These are phyloP conservation scores for Aleurites moluccanus DNA, from an alignment of 441 rosid genomes.

Conservation along the genomic window DNA sequence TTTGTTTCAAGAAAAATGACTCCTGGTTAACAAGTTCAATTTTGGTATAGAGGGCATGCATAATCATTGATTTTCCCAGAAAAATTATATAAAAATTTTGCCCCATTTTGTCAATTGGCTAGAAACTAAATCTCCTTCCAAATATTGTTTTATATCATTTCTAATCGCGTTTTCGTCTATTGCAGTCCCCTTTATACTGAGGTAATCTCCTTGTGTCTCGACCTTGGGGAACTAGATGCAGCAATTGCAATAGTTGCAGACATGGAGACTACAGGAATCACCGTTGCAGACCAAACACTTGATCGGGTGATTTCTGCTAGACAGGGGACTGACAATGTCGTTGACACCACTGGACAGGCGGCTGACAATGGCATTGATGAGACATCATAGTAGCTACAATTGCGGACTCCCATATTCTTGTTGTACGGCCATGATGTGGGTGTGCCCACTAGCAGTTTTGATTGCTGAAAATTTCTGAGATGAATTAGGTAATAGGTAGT, in stretches of 20 bases:
- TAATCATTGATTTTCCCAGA: no score
- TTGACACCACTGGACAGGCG: conserved; percentile 51
- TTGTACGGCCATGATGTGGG: conserved; percentile 10
- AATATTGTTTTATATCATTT: not conserved
- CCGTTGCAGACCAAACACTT: conserved; percentile 65
- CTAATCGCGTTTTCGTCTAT: conserved; percentile 1
- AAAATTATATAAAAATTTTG: no score
- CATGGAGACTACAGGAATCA: conserved; percentile 73
- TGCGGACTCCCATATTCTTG: conserved; percentile 8
- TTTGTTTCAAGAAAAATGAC: not conserved
- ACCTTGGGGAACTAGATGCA: conserved; percentile 85
- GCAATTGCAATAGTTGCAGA: conserved; percentile 90
- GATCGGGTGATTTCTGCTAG: conserved; percentile 80
- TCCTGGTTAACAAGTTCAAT: not conserved
- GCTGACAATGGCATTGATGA: conserved; percentile 34
- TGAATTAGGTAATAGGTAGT: not conserved
- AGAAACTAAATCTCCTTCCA: not conserved
- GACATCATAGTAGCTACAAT: conserved; percentile 25
- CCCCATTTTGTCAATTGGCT: not conserved
- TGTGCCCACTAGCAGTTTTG: not conserved
- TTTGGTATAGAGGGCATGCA: not conserved
- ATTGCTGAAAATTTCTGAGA: not conserved
- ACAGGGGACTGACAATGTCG: conserved; percentile 40
- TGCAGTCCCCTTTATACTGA: conserved; percentile 87
- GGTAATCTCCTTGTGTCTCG: conserved; percentile 71